Evolutionary conservation across 257 asterid genomes (phyloP).

Genomic region (Solanum gracilifrons): DNA sequence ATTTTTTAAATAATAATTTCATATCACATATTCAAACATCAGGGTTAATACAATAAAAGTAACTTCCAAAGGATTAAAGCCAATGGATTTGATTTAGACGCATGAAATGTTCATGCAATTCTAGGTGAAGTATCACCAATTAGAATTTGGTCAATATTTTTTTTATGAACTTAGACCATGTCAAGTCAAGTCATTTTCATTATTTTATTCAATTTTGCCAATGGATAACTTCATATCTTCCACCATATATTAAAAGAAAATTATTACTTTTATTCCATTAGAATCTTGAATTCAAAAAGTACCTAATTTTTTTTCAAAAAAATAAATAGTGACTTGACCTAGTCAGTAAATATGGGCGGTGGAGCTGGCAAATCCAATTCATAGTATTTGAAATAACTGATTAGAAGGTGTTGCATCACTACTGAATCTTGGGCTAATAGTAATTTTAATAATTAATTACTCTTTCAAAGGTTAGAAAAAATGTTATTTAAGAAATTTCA

Average conservation of each 20-base stretch:
- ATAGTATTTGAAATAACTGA: not conserved
- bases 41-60: not conserved
- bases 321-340: not conserved
- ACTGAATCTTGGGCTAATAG: not conserved
- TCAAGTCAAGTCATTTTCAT: not conserved
- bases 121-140: not conserved
- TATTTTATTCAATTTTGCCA: not conserved
- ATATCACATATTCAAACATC: not conserved
- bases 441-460: not conserved
- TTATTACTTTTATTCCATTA: not conserved
- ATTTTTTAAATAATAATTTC: not conserved
- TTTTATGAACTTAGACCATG: not conserved
- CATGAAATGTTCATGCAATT: not conserved
- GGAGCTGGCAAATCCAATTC: not conserved
- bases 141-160: not conserved
- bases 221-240: not conserved
- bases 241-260: not conserved
- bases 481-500: too few relatives aligned
- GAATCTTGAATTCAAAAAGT: not conserved
- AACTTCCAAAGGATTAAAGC: not conserved
- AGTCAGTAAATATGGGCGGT: too few relatives aligned
- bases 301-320: not conserved
- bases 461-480: too few relatives aligned
- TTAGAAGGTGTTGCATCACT: not conserved
- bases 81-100: not conserved